A percentile compares a stretch with the other conserved stretches of the same genome.
Evolutionary conservation across 257 asterid genomes (phyloP).

Genomic region (Nicotiana noctiflora): DNA sequence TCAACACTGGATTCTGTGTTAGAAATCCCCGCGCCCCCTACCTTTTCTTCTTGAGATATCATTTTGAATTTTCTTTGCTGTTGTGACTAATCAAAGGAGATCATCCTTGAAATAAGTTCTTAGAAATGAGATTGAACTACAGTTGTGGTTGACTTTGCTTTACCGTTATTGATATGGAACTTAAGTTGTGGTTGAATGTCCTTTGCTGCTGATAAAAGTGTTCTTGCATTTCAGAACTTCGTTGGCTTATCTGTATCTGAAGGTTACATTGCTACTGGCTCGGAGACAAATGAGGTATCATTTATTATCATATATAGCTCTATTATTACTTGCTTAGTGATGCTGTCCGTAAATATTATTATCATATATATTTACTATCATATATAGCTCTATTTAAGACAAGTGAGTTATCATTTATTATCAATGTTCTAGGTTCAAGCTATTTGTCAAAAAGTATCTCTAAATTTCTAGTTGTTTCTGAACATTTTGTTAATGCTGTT

Average conservation of each 20-base stretch:
- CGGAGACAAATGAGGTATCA: conserved; percentile 91
- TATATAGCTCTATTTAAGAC: conserved; percentile 26
- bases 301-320: neutral
- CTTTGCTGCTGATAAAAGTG: conserved; percentile 13
- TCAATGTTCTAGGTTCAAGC: neutral
- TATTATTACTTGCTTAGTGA: neutral
- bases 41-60: neutral
- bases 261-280: conserved; percentile 94
- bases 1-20: neutral
- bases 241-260: conserved; percentile 94
- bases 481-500: neutral
- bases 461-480: neutral
- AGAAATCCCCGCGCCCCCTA: neutral
- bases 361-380: neutral
- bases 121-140: neutral
- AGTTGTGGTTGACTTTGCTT: neutral
- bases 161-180: neutral
- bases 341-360: neutral
- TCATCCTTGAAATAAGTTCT: conserved; percentile 1
- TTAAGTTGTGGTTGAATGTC: neutral
- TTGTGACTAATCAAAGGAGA: neutral
- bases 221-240: conserved; percentile 61
- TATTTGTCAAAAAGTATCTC: neutral
- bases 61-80: neutral
- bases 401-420: conserved; percentile 58